phyloP scores from a whole-genome alignment of 306 rosid genomes.

The Cotoneaster glaucophyllus region DNA sequence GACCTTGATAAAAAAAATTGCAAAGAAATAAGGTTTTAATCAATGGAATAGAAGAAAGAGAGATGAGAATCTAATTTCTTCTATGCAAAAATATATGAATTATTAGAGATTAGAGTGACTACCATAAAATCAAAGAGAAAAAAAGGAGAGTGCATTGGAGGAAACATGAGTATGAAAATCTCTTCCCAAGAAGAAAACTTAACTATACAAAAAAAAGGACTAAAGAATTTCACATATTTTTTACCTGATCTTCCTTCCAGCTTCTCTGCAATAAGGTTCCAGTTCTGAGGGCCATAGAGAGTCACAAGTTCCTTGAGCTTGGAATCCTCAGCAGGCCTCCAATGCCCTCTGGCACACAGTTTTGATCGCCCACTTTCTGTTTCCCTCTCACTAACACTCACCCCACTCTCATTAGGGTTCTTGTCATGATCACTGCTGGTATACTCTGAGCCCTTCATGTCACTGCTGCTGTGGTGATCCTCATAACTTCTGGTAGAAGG shows the following conservation, averaged over 20 bases:
- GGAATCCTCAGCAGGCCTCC: conserved; percentile 97
- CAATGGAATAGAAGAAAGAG: too few species aligned
- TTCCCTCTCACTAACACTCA: conserved; percentile 28
- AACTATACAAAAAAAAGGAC: background rate
- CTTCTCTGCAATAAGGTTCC: conserved; percentile 97
- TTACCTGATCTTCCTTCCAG: conserved; percentile 97
- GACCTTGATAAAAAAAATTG: too few species aligned
- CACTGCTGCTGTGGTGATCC: conserved; percentile 29
- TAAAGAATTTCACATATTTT: background rate
- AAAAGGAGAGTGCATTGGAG: background rate
- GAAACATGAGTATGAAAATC: background rate
- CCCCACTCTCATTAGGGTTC: conserved; percentile 34
- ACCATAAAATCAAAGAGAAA: background rate
- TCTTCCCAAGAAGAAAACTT: background rate
- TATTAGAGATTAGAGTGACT: background rate
- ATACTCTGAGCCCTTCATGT: conserved; percentile 40
- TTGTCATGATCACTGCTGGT: conserved; percentile 40
- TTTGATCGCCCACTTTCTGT: conserved; percentile 57
- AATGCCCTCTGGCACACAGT: conserved; percentile 93
- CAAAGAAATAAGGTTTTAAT: too few species aligned
- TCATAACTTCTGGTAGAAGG: conserved; percentile 51
- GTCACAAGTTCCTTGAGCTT: conserved; percentile 92
- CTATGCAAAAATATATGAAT: background rate
- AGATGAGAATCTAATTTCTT: too few species aligned
- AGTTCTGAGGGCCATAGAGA: conserved; percentile 93